A percentile compares a stretch with the other conserved stretches of the same genome.
These are phyloP conservation scores for Neoboletus subvelutipes DNA, from an alignment of 768 basidiomycete genomes.

Conservation along the genomic window DNA sequence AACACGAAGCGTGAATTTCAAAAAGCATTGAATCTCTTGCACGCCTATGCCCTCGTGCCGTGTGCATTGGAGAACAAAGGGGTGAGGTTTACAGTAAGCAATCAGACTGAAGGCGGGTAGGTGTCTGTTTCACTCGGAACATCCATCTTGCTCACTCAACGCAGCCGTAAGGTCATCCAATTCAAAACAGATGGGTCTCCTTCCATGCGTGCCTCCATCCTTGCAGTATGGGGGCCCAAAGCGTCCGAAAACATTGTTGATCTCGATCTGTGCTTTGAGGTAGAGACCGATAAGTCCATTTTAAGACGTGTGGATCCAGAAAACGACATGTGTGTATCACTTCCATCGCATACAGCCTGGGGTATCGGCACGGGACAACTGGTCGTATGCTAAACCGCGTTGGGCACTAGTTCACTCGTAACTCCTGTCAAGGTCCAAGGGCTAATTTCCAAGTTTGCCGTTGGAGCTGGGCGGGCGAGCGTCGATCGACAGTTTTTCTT, in stretches of 20 bases:
- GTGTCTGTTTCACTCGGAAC: conserved; percentile 21
- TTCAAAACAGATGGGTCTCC: conserved; percentile 71
- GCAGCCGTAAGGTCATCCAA: conserved; percentile 62
- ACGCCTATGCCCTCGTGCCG: conserved; percentile 88
- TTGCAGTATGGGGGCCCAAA: conserved; percentile 83
- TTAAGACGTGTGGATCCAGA: conserved; percentile 21
- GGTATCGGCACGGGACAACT: background rate
- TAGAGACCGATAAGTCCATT: conserved; percentile 57
- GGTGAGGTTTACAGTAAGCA: conserved; percentile 72
- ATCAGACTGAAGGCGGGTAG: conserved; percentile 69
- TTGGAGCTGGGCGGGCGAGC: conserved; percentile 72
- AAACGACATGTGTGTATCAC: conserved; percentile 22
- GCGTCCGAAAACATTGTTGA: conserved; percentile 72
- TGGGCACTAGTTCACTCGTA: conserved; percentile 14
- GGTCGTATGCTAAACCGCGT: conserved; percentile 1
- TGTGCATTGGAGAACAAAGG: conserved; percentile 57
- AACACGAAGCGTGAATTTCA: conserved; percentile 88
- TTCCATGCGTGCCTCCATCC: conserved; percentile 60
- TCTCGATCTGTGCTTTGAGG: conserved; percentile 66
- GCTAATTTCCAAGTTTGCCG: conserved; percentile 77
- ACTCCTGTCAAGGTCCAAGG: conserved; percentile 64
- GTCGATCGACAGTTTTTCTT: conserved; percentile 91
- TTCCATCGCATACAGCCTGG: background rate
- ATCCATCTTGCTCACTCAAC: conserved; percentile 2
- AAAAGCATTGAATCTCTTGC: conserved; percentile 78